phyloP scores from a whole-genome alignment of 2,329 filamentous ascomycete species.

The Aspergillus japonicus region DNA sequence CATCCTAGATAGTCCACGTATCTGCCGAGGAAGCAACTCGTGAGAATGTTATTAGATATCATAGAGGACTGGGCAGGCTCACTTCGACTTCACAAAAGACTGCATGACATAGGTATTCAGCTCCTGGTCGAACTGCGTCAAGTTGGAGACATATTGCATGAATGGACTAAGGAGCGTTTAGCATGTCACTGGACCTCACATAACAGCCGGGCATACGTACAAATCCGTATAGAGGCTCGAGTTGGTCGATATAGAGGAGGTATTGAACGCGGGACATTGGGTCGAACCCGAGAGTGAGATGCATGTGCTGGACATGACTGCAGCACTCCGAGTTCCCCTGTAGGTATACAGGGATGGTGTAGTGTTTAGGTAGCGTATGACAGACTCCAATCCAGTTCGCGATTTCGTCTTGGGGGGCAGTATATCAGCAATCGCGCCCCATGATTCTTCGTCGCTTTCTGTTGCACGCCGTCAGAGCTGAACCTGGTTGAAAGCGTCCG shows the following conservation, averaged over 20 bases:
- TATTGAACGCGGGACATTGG: conserved; percentile 69
- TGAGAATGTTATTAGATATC: conserved; percentile 2
- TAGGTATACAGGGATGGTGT: background rate
- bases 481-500: background rate
- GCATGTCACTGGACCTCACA: conserved; percentile 26
- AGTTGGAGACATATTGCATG: conserved; percentile 74
- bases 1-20: conserved; percentile 82
- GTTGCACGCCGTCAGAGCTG: background rate
- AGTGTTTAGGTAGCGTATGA: background rate
- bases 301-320: conserved; percentile 47
- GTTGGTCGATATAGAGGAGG: conserved; percentile 69
- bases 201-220: conserved; percentile 49
- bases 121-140: conserved; percentile 71
- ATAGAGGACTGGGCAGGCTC: conserved; percentile 33
- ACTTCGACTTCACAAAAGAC: conserved; percentile 77
- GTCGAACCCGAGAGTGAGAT: conserved; percentile 70
- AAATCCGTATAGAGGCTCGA: conserved; percentile 59
- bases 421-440: background rate
- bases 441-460: conserved; percentile 17
- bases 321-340: background rate
- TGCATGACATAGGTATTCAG: conserved; percentile 71
- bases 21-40: conserved; percentile 50
- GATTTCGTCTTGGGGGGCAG: background rate
- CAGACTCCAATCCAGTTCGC: background rate
- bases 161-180: conserved; percentile 66